Base-by-base conservation (phyloP, 805 yeast genomes). In the Limtongia smithiae region DNA sequence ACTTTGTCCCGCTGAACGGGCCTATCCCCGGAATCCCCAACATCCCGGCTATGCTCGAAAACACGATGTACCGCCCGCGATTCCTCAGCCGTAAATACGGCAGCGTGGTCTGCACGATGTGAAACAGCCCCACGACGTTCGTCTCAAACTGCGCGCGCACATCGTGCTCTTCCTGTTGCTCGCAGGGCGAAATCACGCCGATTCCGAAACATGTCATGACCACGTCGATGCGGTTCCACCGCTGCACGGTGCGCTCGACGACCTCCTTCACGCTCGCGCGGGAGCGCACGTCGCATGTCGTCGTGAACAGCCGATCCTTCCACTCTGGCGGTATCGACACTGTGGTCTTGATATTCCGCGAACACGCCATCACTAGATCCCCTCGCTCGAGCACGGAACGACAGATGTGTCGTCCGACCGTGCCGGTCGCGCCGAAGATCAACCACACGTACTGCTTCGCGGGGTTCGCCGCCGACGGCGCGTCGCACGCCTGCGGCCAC, bases 1-100 rank as follows among this genome's bases (percentile, higher is more conserved):
- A 60, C 40, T 62, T 60, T 15, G 63, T 55, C 11, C 65, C 65
- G 14, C 62, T 44, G 33, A 60, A 59, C 22, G 65, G 60, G 6
- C 59, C 66, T 38, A 57, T 28, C 2, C 65, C 68, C 2, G 68
- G 68, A 6, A 60, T 60, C 3, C 66, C 68, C 25, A 58, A 44
- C 24, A 59, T 48, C 17, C 64, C 67, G 36, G 66, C 52, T 1
- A 60, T 42, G 20, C 62, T 58, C 22, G 54, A 49, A 11, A 59
- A 37, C 8, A 50, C 48, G 14, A 59, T 46, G 25, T 50, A 59
- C 37, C 50, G 42, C 8, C 62, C 61, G n/a, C 46, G 38, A 22
- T 25, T 44, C 7, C 58, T 51, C 38, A 44, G 33, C 18, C 58
- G 43, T 43, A 60, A 15, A 24, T 41, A 41, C 34, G 63, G 62